phyloP scores from a whole-genome alignment of 352 stramenopile genomes.

The Phytopythium cucurbitacearum region DNA sequence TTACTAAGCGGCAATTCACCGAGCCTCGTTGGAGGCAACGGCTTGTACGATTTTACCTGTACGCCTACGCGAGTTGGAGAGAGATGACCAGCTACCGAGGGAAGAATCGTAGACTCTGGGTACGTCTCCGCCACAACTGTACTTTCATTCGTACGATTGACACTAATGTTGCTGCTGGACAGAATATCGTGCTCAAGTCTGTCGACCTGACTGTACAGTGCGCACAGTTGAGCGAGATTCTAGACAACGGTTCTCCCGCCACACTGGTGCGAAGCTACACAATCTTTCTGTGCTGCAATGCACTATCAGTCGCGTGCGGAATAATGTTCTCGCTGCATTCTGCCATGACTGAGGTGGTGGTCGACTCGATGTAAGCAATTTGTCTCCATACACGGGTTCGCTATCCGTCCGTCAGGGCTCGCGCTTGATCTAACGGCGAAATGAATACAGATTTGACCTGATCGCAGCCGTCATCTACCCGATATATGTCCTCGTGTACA shows the following conservation, averaged over 20 bases:
- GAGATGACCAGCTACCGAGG: slow-evolving; percentile 2
- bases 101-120: slow-evolving; percentile 39
- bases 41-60: background rate
- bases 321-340: slow-evolving; percentile 19
- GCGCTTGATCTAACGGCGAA: background rate
- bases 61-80: too few species aligned
- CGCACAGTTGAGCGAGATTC: slow-evolving; percentile 16
- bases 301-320: slow-evolving; percentile 14
- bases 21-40: background rate
- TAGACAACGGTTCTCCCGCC: slow-evolving; percentile 22
- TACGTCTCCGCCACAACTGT: slow-evolving; percentile 8
- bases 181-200: slow-evolving; percentile 36
- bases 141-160: background rate
- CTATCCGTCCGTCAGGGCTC: background rate
- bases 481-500: slow-evolving; percentile 24
- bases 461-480: slow-evolving; percentile 26
- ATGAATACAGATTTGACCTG: slow-evolving; percentile 25
- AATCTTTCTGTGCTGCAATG: slow-evolving; percentile 18
- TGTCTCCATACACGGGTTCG: background rate
- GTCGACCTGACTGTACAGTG: slow-evolving; percentile 21
- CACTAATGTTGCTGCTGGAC: slow-evolving; percentile 2
- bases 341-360: slow-evolving; percentile 21
- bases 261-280: slow-evolving; percentile 24
- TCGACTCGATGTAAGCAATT: slow-evolving; percentile 25
- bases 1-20: background rate